Evolutionary conservation across 208 protist genomes (phyloP), one percentile per base, ranked within the genome.

Genomic region (Acanthamoeba sp.): DNA sequence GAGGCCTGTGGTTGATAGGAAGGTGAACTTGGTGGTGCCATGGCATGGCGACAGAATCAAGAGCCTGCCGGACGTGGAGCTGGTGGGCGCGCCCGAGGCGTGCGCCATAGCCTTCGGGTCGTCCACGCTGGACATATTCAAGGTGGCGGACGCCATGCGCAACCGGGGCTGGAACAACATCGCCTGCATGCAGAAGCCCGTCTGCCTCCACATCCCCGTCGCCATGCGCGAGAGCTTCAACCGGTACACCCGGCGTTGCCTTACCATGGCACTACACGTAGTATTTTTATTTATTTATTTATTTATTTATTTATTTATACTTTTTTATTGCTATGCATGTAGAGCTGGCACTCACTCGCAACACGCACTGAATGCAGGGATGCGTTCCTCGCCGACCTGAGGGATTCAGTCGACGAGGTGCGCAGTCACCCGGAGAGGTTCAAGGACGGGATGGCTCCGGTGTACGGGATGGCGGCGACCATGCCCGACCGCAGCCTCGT

Each of bases 91-190:
- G 20, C 84, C 95, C 16, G 59, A 95, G 42, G 52, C 69, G 18
- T 66, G 71, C 32, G 42, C 98, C 2, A 98, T 98, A 94, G 98
- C 97, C 64, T 98, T 98, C 87, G 95, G 76, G 29, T 97, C 97
- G 91, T 57, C 96, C 29, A 42, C 57, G 16, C 94, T 99, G 59
- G 98, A 99, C 95, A 98, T 99, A 73, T 99, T 98, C 90, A 94
- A 95, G 29, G 90, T 99, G 1, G 97, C 96, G 7, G 96, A 97
- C 16, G 93, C 87, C 6, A 95, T 99, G 55, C 94, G 96, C 50
- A 95, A 97, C 45, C 93, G 96, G 3, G 98, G 98, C 1, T 99
- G 98, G 98, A 91, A 64, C 59, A 91, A 91, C 85, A 76, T 91
- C 22, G 64, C 55, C 38, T 76, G 85, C 59, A 91, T 91, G 85